Conservation (phyloP, 208 protist species). For the Wallacemonas rigidus region DNA sequence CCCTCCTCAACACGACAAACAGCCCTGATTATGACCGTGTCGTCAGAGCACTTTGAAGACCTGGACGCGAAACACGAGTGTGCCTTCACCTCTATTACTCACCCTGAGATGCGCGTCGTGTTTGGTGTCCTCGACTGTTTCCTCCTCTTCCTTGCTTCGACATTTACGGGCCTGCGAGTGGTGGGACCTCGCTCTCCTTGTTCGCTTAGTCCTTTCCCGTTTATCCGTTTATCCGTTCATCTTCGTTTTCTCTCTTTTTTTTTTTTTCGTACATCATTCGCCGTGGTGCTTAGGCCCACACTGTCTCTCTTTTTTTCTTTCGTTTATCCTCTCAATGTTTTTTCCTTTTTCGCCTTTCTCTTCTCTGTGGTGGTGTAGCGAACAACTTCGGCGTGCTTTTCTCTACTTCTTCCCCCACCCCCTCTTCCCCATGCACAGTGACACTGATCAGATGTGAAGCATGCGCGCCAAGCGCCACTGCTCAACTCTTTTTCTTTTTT, state of each 20-base stretch:
- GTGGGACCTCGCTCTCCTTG: background rate
- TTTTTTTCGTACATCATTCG: background rate
- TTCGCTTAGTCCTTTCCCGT: background rate
- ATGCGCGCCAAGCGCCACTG: too few relatives aligned
- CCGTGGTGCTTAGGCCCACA: slow-evolving; percentile 4
- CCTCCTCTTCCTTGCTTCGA: too few relatives aligned
- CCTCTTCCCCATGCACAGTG: background rate
- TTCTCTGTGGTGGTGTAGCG: slow-evolving; percentile 6
- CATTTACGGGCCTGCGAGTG: too few relatives aligned
- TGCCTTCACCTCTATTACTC: too few relatives aligned
- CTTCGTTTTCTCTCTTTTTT: slow-evolving; percentile 1
- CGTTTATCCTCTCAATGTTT: background rate
- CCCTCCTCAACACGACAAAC: too few relatives aligned
- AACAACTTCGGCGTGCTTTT: slow-evolving; percentile 6
- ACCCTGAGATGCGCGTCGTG: too few relatives aligned
- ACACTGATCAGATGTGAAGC: too few relatives aligned
- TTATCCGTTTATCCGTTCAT: slow-evolving; percentile 5
- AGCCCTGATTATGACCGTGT: too few relatives aligned
- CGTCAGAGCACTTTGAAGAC: too few relatives aligned
- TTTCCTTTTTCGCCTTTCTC: background rate
- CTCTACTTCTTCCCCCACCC: background rate
- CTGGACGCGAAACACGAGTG: too few relatives aligned
- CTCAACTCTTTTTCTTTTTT: too few relatives aligned
- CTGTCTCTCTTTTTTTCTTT: slow-evolving; percentile 7
- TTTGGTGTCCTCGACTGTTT: too few relatives aligned